phyloP scores from a whole-genome alignment of 1,284 basidiomycete genomes.

The Trichosporon inkin region DNA sequence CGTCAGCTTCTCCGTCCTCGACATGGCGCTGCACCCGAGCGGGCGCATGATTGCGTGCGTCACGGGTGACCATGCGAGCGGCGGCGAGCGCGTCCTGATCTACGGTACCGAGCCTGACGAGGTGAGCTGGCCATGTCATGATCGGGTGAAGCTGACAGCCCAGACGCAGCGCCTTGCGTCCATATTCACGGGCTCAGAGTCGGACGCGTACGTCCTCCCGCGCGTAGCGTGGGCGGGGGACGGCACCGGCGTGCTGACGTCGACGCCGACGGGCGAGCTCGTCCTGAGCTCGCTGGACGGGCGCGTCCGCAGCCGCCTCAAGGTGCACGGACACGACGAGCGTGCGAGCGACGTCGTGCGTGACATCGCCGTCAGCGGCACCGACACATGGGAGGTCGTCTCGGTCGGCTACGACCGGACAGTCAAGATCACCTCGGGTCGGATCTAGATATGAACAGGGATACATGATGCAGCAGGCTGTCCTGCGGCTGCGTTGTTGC shows the following conservation, averaged over 20 bases:
- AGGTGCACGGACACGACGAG: slow-evolving; percentile 29
- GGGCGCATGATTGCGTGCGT: slow-evolving; percentile 46
- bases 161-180: slow-evolving; percentile 40
- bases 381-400: slow-evolving; percentile 36
- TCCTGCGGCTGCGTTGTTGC: no score
- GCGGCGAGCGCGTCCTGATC: slow-evolving; percentile 32
- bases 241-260: slow-evolving; percentile 42
- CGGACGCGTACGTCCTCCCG: slow-evolving; percentile 48
- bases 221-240: slow-evolving; percentile 48
- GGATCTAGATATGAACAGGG: background rate
- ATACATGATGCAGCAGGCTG: no score
- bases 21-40: slow-evolving; percentile 48
- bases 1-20: slow-evolving; percentile 61
- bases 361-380: slow-evolving; percentile 23
- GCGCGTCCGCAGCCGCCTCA: slow-evolving; percentile 36
- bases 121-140: slow-evolving; percentile 20
- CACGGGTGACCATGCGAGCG: slow-evolving; percentile 47
- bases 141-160: background rate
- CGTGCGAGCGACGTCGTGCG: slow-evolving; percentile 42
- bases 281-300: slow-evolving; percentile 38
- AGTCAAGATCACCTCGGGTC: slow-evolving; percentile 32
- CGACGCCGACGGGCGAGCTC: slow-evolving; percentile 44
- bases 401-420: slow-evolving; percentile 48
- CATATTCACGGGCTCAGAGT: slow-evolving; percentile 44
- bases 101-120: slow-evolving; percentile 32